Evolutionary conservation across 257 asterid genomes (phyloP).

Genomic region (Jacaranda mimosifolia): DNA sequence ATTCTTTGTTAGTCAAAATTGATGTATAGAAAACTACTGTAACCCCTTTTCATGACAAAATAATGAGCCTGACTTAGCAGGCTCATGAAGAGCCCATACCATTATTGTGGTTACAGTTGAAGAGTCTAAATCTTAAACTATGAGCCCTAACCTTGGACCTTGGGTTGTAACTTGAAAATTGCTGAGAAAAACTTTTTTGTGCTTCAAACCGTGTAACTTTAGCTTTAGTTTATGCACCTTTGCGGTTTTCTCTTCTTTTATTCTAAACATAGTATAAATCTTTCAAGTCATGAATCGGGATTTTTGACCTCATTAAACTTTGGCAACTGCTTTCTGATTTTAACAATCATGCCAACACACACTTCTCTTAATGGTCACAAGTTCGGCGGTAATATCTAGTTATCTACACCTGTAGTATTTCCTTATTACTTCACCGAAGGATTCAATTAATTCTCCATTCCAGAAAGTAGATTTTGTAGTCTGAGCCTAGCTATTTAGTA

Average conservation of each 20-base stretch:
- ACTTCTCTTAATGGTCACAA: too few species aligned
- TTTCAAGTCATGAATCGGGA: neutral
- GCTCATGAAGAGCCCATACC: neutral
- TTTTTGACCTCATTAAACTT: neutral
- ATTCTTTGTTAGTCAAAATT: neutral
- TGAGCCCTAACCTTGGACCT: too few species aligned
- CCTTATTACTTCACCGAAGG: neutral
- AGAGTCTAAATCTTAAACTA: neutral
- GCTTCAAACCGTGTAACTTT: too few species aligned
- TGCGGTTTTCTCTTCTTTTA: neutral
- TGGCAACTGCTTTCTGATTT: neutral
- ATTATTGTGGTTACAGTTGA: neutral
- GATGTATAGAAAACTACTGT: neutral
- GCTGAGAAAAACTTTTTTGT: too few species aligned
- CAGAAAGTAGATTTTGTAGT: neutral
- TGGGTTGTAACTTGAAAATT: too few species aligned
- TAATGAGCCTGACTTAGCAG: neutral
- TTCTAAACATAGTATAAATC: too few species aligned
- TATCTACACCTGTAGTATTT: neutral
- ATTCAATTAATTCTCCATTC: neutral
- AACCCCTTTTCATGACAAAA: neutral
- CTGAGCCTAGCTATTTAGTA: neutral
- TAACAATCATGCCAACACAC: neutral
- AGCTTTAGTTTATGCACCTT: too few species aligned
- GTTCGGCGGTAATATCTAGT: too few species aligned